phyloP scores from a whole-genome alignment of 441 rosid species.

The Eruca vesicaria region DNA sequence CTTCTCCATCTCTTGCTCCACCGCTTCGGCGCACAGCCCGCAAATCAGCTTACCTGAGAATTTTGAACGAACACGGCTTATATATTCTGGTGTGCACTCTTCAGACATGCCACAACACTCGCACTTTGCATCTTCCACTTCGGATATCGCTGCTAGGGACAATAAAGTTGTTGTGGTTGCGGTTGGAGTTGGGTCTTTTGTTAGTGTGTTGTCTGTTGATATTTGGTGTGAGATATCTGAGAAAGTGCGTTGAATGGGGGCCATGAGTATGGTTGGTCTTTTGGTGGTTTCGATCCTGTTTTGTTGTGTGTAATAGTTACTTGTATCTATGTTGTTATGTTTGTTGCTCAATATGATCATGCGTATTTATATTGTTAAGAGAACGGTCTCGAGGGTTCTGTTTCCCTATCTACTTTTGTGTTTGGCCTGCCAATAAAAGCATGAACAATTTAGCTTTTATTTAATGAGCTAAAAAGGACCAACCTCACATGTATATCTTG shows the following conservation, averaged over 20 bases:
- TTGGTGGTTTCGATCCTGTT: slow-evolving; percentile 4
- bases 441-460: slow-evolving; percentile 27
- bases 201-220: slow-evolving; percentile 32
- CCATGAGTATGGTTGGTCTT: slow-evolving; percentile 25
- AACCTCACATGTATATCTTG: slow-evolving; percentile 35
- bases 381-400: slow-evolving; percentile 19
- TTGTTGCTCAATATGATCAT: slow-evolving; percentile 9
- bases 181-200: slow-evolving; percentile 18
- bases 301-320: not conserved
- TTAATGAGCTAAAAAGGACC: slow-evolving; percentile 24
- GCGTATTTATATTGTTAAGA: slow-evolving; percentile 26
- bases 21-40: slow-evolving; percentile 54
- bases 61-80: slow-evolving; percentile 40
- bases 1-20: slow-evolving; percentile 49
- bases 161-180: slow-evolving; percentile 16
- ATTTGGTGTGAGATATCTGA: slow-evolving; percentile 53
- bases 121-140: slow-evolving; percentile 55
- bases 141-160: slow-evolving; percentile 35
- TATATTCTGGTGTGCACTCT: slow-evolving; percentile 57
- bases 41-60: slow-evolving; percentile 51
- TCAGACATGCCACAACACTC: slow-evolving; percentile 72
- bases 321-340: not conserved
- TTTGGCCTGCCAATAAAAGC: slow-evolving; percentile 23
- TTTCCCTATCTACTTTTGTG: slow-evolving; percentile 8
- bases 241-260: slow-evolving; percentile 44